Base-by-base conservation (phyloP, 306 rosid species). In the Vicia sativa region DNA sequence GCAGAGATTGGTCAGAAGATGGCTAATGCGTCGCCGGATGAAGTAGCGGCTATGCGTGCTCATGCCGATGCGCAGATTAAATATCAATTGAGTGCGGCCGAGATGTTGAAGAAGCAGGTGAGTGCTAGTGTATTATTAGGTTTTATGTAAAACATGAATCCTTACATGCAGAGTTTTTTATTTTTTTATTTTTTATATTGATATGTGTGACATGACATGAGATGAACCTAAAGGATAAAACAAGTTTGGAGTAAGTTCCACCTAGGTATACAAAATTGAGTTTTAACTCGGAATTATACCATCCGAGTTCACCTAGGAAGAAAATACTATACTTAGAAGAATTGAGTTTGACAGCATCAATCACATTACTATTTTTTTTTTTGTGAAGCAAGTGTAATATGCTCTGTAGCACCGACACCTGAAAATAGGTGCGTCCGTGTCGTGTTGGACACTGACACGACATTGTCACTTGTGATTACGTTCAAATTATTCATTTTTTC, bases 1-100 rank as follows among this genome's bases (percentile, higher is more conserved):
- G 95, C 95, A 39, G 91, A 93, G 87, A 87, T 93, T 65, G 91
- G 97, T 41, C 88, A 93, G 58, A 88, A 88, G 89, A 88, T 90
- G 92, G 91, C 96, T 18, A 88, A 56, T 77, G 86, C 95, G 9
- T 14, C 87, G 5, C 95, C 99, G 7, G 97, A 93, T 48, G 99
- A 93, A 71, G 65, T 93, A 21, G 92, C 96, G 1, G 74, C 89
- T 3, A 87, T 93, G 95, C 87, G 84, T 13, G 46, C 89, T 38
- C 89, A 67, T 74, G 91, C 52, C 72, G 97, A 90, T 74, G 84
- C 87, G 12, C 95, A 86, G 83, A 26, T 78, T 54, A 76, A 72
- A 43, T 88, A 93, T 78, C 90, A 88, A 65, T 54, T 90, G 68
- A 87, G 38, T 73, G 95, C 84, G 4, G 96, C 99, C 74, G 92